A percentile compares a stretch with the other conserved stretches of the same genome.
These are phyloP conservation scores for Paratinospora sagittata DNA, from an alignment of 164 flowering plant genomes.

Conservation along the genomic window DNA sequence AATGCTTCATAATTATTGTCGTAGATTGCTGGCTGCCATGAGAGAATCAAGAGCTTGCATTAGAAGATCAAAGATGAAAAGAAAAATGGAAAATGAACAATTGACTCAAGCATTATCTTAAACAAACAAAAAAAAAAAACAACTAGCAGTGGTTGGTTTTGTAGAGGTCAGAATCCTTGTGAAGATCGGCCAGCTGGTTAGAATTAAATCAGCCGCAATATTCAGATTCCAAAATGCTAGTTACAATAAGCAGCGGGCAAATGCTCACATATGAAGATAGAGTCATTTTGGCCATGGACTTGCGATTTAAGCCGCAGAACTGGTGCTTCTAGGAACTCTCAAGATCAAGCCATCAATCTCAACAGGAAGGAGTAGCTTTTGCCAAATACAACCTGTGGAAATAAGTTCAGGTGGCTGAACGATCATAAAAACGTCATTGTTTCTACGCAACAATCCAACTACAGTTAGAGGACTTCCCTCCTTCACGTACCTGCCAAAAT, in stretches of 20 bases:
- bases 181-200: neutral
- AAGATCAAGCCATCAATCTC: constrained; percentile 50
- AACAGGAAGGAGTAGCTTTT: constrained; percentile 41
- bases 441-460: constrained; percentile 39
- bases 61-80: neutral
- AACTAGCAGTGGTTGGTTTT: neutral
- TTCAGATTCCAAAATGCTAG: neutral
- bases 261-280: neutral
- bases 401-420: constrained; percentile 47
- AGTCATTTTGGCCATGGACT: neutral
- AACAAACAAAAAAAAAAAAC: neutral
- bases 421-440: constrained; percentile 36
- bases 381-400: constrained; percentile 59
- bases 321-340: constrained; percentile 15
- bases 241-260: neutral
- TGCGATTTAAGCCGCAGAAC: neutral
- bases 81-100: neutral
- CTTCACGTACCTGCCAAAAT: constrained; percentile 46
- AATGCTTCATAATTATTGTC: neutral
- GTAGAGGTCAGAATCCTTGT: neutral
- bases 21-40: neutral
- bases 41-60: no score
- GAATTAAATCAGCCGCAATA: neutral
- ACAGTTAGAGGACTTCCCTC: constrained; percentile 53
- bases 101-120: neutral